These are phyloP conservation scores for Sugiyamaella chiloensis DNA, from an alignment of 805 yeast species.

Conservation along the genomic window DNA sequence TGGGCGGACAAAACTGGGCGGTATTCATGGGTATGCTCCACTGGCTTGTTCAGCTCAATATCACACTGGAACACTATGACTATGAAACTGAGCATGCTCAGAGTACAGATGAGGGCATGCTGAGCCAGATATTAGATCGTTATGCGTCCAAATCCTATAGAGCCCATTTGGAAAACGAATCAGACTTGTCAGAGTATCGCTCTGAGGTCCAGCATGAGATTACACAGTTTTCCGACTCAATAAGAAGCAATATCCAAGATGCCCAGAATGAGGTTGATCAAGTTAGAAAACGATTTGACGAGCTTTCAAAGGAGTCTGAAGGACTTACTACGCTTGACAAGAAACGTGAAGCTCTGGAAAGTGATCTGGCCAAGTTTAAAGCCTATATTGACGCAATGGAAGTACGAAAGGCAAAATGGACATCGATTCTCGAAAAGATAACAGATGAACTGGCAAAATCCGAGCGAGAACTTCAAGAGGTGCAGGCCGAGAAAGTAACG, in stretches of 20 bases:
- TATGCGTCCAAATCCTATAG: conserved; percentile 67
- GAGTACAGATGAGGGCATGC: conserved; percentile 41
- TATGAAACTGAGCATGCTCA: conserved; percentile 33
- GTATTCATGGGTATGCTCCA: conserved; percentile 74
- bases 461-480: conserved; percentile 40
- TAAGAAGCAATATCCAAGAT: conserved; percentile 45
- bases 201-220: conserved; percentile 57
- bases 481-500: conserved; percentile 42
- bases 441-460: conserved; percentile 49
- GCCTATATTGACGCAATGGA: conserved; percentile 70
- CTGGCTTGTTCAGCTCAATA: conserved; percentile 68
- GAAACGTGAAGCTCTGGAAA: conserved; percentile 60
- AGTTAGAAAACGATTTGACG: conserved; percentile 41
- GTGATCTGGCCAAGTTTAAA: conserved; percentile 66
- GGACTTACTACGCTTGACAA: conserved; percentile 51
- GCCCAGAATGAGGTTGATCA: conserved; percentile 41
- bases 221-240: conserved; percentile 47
- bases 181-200: conserved; percentile 55
- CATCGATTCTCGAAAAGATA: conserved; percentile 52
- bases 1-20: conserved; percentile 85
- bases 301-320: conserved; percentile 44
- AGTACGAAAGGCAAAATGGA: conserved; percentile 64
- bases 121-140: conserved; percentile 52
- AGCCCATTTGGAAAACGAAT: conserved; percentile 60
- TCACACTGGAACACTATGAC: conserved; percentile 42